Conservation (phyloP, 2,329 filamentous ascomycete genomes). For the Penicillium rolfsii region DNA sequence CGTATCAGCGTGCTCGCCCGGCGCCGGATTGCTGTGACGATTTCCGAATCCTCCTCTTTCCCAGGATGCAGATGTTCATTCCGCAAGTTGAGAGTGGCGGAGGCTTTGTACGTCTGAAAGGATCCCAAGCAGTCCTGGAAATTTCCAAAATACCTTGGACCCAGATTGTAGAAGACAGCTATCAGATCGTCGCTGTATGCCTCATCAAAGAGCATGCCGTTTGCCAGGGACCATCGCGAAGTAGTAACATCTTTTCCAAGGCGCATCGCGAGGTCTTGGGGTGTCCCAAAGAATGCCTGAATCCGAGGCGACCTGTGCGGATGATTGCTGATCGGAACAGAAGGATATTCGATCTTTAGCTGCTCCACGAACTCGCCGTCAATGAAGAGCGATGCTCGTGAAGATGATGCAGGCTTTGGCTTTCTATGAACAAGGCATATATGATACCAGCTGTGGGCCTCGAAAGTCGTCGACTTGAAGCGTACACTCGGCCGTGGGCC, state of each 20-base stretch:
- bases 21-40: constrained; percentile 81
- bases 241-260: constrained; percentile 72
- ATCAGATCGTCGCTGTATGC: constrained; percentile 87
- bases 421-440: constrained; percentile 83
- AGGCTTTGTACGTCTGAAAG: constrained; percentile 94
- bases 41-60: constrained; percentile 88
- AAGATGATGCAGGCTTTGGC: constrained; percentile 72
- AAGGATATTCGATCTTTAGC: constrained; percentile 84
- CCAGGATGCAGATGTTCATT: constrained; percentile 90
- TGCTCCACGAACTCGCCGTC: constrained; percentile 94
- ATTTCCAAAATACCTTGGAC: constrained; percentile 89
- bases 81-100: constrained; percentile 83
- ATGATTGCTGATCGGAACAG: constrained; percentile 67
- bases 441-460: constrained; percentile 85
- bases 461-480: constrained; percentile 82
- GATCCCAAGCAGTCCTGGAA: constrained; percentile 95
- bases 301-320: constrained; percentile 62
- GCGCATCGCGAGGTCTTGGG: constrained; percentile 78
- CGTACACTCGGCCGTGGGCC: constrained; percentile 85
- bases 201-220: constrained; percentile 86
- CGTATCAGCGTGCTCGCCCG: constrained; percentile 81
- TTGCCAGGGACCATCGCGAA: constrained; percentile 87
- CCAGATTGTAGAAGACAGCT: constrained; percentile 86
- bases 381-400: constrained; percentile 85
- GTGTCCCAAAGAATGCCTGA: constrained; percentile 91